Evolutionary conservation across 2,329 filamentous ascomycete genomes (phyloP), one percentile per base, ranked within the genome.

Genomic region (Pestalotiopsis fici): DNA sequence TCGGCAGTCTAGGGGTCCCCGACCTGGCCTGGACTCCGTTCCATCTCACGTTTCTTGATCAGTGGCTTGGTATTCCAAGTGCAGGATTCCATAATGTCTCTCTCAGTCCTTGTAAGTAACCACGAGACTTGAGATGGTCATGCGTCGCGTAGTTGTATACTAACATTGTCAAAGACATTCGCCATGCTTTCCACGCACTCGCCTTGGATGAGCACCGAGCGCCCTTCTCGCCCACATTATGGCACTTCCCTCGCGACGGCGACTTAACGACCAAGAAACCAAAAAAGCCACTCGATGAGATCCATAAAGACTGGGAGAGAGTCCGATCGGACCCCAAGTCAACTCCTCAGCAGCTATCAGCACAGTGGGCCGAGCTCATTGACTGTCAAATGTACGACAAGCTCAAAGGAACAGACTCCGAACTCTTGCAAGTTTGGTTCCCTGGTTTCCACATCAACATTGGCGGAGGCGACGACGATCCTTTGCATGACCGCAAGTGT

Each of bases 371-470:
- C 5, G 68, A 59, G 21, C 28, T 67, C 54, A 59, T 69, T 18
- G 68, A 69, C 57, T 67, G 60, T 37, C 66, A 69, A 35, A 69
- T 69, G 68, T 62, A 68, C 23, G 62, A 67, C 12, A 31, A 69
- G 18, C 59, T 69, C 3, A 55, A 66, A 3, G 59, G 55, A 7
- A 31, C 54, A 21, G 54, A 68, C 31, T 69, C 71, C 2, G 67
- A 79, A 28, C 74, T 87, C 31, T 79, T 81, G n/a, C 85, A 87
- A 72, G 83, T 84, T 9, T 88, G 86, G 86, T 87, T 87, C 66
- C 85, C 85, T 0, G 86, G 86, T 11, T 81, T 80, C 31, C 86
- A 88, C 70, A 79, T 81, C 11, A 85, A 87, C 66, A 76, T 86
- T 2, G 86, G 86, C 3, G 86, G 85, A 28, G 83, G 83, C 0